Evolutionary conservation across 371 early-diverging fungal genomes (phyloP).

Genomic region (Ecytonucleospora hepatopenaei): DNA sequence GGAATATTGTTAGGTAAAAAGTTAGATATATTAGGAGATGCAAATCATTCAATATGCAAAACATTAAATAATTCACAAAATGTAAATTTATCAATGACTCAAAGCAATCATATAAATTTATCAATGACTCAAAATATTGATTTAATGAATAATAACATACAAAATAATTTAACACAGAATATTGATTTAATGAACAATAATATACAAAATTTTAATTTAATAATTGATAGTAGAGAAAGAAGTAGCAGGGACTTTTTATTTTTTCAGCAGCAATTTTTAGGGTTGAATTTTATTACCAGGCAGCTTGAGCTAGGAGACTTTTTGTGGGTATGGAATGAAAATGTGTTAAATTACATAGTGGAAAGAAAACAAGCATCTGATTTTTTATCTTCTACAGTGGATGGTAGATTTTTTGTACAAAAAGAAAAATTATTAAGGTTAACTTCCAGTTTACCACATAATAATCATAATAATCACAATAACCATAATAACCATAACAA

Average conservation of each 20-base stretch:
- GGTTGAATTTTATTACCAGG: slow-evolving; percentile 35
- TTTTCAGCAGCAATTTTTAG: slow-evolving; percentile 40
- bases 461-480: too few species aligned
- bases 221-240: slow-evolving; percentile 54
- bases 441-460: slow-evolving; percentile 34
- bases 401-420: slow-evolving; percentile 83
- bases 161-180: background rate
- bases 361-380: slow-evolving; percentile 87
- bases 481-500: background rate
- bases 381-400: slow-evolving; percentile 72
- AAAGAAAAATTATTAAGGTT: slow-evolving; percentile 59
- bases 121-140: background rate
- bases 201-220: slow-evolving; percentile 13
- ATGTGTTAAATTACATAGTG: slow-evolving; percentile 68
- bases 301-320: slow-evolving; percentile 53
- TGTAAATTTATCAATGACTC: background rate
- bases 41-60: too few species aligned
- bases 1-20: too few species aligned
- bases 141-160: background rate
- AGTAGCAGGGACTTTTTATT: slow-evolving; percentile 30
- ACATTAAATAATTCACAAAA: too few species aligned
- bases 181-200: background rate
- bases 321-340: slow-evolving; percentile 58
- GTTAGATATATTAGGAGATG: too few species aligned
- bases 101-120: background rate